phyloP scores from a whole-genome alignment of 495 filamentous ascomycete species.

The Cercophora sp. region DNA sequence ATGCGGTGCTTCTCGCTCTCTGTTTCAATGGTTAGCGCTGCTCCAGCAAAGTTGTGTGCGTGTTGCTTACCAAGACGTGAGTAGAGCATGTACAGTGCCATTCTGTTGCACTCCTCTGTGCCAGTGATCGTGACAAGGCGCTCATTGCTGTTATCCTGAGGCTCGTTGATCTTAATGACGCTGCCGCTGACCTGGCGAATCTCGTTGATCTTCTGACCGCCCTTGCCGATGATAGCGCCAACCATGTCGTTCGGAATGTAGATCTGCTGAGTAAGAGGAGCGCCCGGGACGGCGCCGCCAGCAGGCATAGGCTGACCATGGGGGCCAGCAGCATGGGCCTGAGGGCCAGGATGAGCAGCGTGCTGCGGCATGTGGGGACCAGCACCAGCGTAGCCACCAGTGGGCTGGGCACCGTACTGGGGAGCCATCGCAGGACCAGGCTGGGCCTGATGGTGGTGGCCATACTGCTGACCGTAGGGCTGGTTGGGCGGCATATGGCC shows the following conservation, averaged over 20 bases:
- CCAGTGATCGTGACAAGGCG: slow-evolving; percentile 95
- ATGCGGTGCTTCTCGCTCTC: background rate
- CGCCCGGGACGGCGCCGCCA: slow-evolving; percentile 68
- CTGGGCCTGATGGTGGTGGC: slow-evolving; percentile 58
- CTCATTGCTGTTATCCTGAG: slow-evolving; percentile 98
- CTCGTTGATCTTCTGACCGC: slow-evolving; percentile 98
- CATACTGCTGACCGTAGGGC: slow-evolving; percentile 55
- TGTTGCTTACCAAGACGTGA: slow-evolving; percentile 80
- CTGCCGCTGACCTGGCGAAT: slow-evolving; percentile 94
- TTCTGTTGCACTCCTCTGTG: slow-evolving; percentile 96
- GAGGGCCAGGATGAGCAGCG: slow-evolving; percentile 49
- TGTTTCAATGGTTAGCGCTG: slow-evolving; percentile 14
- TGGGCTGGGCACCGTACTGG: slow-evolving; percentile 56
- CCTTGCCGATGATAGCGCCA: slow-evolving; percentile 97
- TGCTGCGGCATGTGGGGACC: slow-evolving; percentile 74
- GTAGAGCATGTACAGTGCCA: slow-evolving; percentile 99
- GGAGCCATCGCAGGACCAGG: slow-evolving; percentile 63
- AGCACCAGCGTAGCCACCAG: slow-evolving; percentile 61
- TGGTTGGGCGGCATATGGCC: slow-evolving; percentile 45
- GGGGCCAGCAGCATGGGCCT: slow-evolving; percentile 50
- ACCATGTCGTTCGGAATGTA: slow-evolving; percentile 99
- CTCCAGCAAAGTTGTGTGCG: slow-evolving; percentile 10
- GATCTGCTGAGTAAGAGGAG: slow-evolving; percentile 94
- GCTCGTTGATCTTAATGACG: slow-evolving; percentile 99
- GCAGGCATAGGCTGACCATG: slow-evolving; percentile 67